Base-by-base conservation (phyloP, 306 rosid species). In the Parietaria judaica region DNA sequence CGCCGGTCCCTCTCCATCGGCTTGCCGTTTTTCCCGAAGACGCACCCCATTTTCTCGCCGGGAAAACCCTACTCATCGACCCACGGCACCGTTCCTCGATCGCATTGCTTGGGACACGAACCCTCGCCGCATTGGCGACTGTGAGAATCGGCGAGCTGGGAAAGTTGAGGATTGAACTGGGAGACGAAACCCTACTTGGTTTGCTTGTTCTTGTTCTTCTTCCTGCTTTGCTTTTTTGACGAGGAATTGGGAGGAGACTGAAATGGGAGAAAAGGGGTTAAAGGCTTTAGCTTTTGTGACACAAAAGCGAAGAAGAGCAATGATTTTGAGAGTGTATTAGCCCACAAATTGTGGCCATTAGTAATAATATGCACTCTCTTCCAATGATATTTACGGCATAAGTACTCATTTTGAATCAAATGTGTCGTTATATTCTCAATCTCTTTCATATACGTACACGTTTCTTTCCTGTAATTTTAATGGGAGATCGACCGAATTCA, bases 1-100 rank as follows among this genome's bases (percentile, higher is more conserved):
- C 69, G 66, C 78, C 72, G 71, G 7, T 37, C 60, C 15, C 80
- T 69, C 61, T 65, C 75, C 11, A 48, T 75, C 54, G 77, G 66
- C 63, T 69, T 80, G 51, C 97, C 94, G 61, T 88, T 86, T 66
- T 69, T 80, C 54, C 97, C 94, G 61, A 94, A 88, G 68, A 83
- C 89, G 66, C 94, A 94, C 51, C 97, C 97, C 97, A 94, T 94
- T 34, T 76, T 79, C 74, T 83, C 67, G 58, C 59, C 60, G 78
- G 47, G 61, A 65, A 56, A 68, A 14, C 5, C 47, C 12, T 14
- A 63, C 64, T 36, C 89, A 81, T 85, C 57, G 77, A 77, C 77
- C 67, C 80, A 75, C 62, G 14, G 59, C 72, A 23, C 61, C 78
- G 71, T 56, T 14, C 38, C 17, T 54, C 10, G 56, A 62, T 59